A percentile compares a stretch with the other conserved stretches of the same genome.
Evolutionary conservation across 2,329 filamentous ascomycete species (phyloP).

Genomic region (Domatiomyces globalis): DNA sequence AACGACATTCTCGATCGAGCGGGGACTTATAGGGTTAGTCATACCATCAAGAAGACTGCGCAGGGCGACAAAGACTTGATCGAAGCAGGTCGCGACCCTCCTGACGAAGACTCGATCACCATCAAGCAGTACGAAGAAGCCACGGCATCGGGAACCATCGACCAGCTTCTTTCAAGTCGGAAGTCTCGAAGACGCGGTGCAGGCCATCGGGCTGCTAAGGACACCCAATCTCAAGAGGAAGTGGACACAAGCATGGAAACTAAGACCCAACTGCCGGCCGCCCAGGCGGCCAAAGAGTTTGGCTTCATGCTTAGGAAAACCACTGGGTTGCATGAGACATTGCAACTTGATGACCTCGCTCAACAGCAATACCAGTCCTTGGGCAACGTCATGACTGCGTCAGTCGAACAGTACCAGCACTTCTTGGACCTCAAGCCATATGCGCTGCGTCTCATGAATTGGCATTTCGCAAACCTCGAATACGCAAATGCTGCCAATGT

Average conservation of each 20-base stretch:
- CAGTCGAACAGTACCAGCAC: slow-evolving; percentile 72
- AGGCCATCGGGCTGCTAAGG: slow-evolving; percentile 35
- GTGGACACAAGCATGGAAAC: slow-evolving; percentile 58
- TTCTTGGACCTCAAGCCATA: slow-evolving; percentile 71
- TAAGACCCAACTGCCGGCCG: slow-evolving; percentile 60
- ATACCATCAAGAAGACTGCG: slow-evolving; percentile 53
- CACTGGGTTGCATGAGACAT: slow-evolving; percentile 47
- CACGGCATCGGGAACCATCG: slow-evolving; percentile 42
- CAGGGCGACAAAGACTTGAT: slow-evolving; percentile 74
- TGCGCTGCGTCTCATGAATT: slow-evolving; percentile 84
- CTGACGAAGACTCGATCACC: slow-evolving; percentile 56
- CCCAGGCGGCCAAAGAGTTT: slow-evolving; percentile 62
- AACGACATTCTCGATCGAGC: slow-evolving; percentile 89
- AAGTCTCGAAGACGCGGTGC: slow-evolving; percentile 30
- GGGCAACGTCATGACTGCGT: slow-evolving; percentile 80
- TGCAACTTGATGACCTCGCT: slow-evolving; percentile 57
- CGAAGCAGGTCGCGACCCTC: slow-evolving; percentile 66
- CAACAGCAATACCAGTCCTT: slow-evolving; percentile 55
- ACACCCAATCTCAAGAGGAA: slow-evolving; percentile 47
- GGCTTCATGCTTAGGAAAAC: slow-evolving; percentile 65
- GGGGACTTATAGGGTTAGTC: slow-evolving; percentile 75
- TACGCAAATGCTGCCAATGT: slow-evolving; percentile 92
- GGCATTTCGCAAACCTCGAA: slow-evolving; percentile 96
- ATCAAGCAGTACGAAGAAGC: slow-evolving; percentile 62
- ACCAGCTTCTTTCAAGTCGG: slow-evolving; percentile 29